phyloP scores from a whole-genome alignment of 441 rosid species.

The Rhodomyrtus psidioides region DNA sequence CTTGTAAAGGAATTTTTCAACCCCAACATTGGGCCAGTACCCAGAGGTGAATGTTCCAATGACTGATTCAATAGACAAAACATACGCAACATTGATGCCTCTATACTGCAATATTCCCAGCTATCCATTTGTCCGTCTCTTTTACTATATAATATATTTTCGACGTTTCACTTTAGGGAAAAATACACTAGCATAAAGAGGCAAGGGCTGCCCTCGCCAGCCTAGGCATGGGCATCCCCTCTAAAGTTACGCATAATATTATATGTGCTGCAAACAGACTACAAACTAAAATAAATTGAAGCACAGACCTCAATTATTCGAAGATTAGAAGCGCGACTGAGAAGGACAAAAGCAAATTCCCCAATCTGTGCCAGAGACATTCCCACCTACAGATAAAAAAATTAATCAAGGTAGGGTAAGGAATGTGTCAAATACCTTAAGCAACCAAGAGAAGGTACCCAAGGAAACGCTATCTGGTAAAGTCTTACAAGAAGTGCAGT shows the following conservation, averaged over 20 bases:
- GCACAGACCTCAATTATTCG: constrained; percentile 79
- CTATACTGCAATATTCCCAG: neutral
- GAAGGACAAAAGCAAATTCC: constrained; percentile 94
- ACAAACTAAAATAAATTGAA: neutral
- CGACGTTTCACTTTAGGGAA: neutral
- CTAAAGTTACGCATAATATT: neutral
- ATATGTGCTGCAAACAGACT: neutral
- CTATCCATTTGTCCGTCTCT: neutral
- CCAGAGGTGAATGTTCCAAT: neutral
- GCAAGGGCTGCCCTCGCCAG: too few species aligned
- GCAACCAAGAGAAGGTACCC: neutral
- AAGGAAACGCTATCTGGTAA: neutral
- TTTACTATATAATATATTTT: neutral
- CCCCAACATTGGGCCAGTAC: neutral
- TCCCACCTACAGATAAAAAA: constrained; percentile 59
- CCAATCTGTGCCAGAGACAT: constrained; percentile 97
- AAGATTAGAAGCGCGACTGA: constrained; percentile 95
- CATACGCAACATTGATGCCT: neutral
- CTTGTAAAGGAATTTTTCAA: neutral
- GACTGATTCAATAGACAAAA: neutral
- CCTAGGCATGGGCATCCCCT: neutral
- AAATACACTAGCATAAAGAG: neutral
- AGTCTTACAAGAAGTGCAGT: constrained; percentile 84
- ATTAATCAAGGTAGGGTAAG: constrained; percentile 13
- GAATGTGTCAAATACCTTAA: neutral